Percentiles rank a stretch among this genome's conserved stretches.
These are phyloP conservation scores for Solanum paucissectum DNA, from an alignment of 257 asterid genomes.

Conservation along the genomic window DNA sequence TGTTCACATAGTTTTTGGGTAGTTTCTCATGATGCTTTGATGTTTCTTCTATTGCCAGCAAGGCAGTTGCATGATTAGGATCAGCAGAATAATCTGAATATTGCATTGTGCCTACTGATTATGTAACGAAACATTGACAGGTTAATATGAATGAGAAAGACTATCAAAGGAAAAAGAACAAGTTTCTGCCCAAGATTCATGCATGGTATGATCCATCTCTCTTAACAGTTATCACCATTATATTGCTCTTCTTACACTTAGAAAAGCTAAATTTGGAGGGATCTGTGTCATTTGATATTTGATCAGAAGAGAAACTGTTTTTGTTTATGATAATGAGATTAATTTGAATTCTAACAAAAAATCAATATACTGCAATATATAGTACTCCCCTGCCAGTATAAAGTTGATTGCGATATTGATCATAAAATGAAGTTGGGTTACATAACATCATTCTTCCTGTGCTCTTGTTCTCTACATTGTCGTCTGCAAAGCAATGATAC, in stretches of 20 bases:
- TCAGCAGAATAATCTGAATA: background rate
- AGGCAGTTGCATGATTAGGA: background rate
- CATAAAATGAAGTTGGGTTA: background rate
- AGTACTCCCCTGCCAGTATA: background rate
- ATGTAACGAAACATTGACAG: constrained; percentile 33
- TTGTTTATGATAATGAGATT: background rate
- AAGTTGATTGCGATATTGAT: background rate
- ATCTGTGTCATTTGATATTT: background rate
- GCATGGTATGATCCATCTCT: constrained; percentile 59
- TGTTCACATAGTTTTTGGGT: background rate
- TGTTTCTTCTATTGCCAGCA: background rate
- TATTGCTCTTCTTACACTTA: background rate
- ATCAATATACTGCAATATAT: background rate
- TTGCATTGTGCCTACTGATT: background rate
- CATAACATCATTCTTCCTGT: background rate
- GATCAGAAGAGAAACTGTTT: background rate
- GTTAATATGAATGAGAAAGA: constrained; percentile 99
- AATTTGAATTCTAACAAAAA: background rate
- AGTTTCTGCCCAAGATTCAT: constrained; percentile 98
- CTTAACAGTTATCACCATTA: background rate
- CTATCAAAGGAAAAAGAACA: constrained; percentile 93
- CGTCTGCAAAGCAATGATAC: background rate
- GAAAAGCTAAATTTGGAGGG: background rate
- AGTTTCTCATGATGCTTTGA: background rate
- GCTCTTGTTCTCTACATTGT: background rate